Evolutionary conservation across 78 protist genomes (phyloP).

Genomic region (Dictyostelium citrinum): DNA sequence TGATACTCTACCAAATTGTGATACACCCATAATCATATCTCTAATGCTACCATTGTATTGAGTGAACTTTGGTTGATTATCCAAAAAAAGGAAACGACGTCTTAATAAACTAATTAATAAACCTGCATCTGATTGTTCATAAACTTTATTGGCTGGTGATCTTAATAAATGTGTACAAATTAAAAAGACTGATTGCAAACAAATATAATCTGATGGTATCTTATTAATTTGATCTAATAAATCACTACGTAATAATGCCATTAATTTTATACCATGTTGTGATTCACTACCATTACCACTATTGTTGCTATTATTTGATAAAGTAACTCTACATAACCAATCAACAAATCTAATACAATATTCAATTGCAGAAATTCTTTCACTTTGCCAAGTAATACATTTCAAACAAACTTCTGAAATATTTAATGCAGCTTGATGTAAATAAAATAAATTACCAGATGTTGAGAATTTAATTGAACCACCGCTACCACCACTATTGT

Average conservation of each 20-base stretch:
- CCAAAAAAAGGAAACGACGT: slow-evolving; percentile 32
- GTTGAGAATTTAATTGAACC: background rate
- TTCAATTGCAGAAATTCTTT: slow-evolving; percentile 49
- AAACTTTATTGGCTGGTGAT: slow-evolving; percentile 54
- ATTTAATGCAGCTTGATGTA: slow-evolving; percentile 57
- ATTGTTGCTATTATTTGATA: background rate
- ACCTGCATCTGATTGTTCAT: slow-evolving; percentile 46
- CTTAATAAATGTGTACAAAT: slow-evolving; percentile 10
- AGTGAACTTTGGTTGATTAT: slow-evolving; percentile 49
- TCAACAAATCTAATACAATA: slow-evolving; percentile 70
- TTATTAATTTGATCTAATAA: slow-evolving; percentile 31
- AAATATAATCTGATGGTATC: slow-evolving; percentile 67
- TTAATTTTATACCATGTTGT: background rate
- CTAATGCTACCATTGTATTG: slow-evolving; percentile 60
- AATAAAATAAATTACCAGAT: background rate
- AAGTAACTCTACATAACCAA: slow-evolving; percentile 65
- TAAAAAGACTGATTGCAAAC: slow-evolving; percentile 54
- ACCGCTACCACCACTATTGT: background rate
- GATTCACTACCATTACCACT: background rate
- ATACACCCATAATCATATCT: slow-evolving; percentile 67
- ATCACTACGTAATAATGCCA: slow-evolving; percentile 22
- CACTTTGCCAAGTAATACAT: slow-evolving; percentile 48
- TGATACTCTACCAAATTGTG: slow-evolving; percentile 4
- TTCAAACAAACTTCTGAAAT: slow-evolving; percentile 60
- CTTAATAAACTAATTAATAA: slow-evolving; percentile 9